Conservation (phyloP, 2,329 filamentous ascomycete genomes). For the Pseudopyricularia javanii region DNA sequence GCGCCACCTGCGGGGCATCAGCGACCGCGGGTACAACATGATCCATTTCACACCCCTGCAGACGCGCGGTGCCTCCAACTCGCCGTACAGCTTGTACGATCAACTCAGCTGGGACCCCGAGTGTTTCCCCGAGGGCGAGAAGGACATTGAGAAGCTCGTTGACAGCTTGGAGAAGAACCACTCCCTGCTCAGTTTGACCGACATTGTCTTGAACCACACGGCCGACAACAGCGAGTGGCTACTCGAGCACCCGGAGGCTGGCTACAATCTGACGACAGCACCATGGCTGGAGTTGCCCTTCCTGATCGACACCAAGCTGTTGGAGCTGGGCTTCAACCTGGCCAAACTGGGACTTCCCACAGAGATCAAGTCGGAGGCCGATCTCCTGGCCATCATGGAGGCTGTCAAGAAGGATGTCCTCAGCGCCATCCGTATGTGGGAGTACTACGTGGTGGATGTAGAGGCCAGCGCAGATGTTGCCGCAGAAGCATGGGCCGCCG, state of each 20-base stretch:
- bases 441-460: conserved; percentile 81
- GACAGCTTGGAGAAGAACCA: conserved; percentile 73
- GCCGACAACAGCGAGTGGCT: conserved; percentile 94
- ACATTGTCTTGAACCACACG: conserved; percentile 97
- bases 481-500: conserved; percentile 58
- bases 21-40: conserved; percentile 93
- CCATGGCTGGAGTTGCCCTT: conserved; percentile 61
- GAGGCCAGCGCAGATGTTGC: conserved; percentile 58
- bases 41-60: conserved; percentile 95
- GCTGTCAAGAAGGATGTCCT: conserved; percentile 73
- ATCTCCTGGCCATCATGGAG: conserved; percentile 72
- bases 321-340: conserved; percentile 71
- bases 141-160: conserved; percentile 67
- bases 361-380: conserved; percentile 55
- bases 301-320: conserved; percentile 45
- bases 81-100: conserved; percentile 92
- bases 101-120: conserved; percentile 76
- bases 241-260: conserved; percentile 84
- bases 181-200: conserved; percentile 76
- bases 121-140: conserved; percentile 74
- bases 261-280: conserved; percentile 86
- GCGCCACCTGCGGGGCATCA: conserved; percentile 76
- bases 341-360: conserved; percentile 61
- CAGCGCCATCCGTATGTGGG: conserved; percentile 70
- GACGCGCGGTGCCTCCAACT: conserved; percentile 80